These are phyloP conservation scores for Adansonia digitata DNA, from an alignment of 345 rosid genomes.

Conservation along the genomic window DNA sequence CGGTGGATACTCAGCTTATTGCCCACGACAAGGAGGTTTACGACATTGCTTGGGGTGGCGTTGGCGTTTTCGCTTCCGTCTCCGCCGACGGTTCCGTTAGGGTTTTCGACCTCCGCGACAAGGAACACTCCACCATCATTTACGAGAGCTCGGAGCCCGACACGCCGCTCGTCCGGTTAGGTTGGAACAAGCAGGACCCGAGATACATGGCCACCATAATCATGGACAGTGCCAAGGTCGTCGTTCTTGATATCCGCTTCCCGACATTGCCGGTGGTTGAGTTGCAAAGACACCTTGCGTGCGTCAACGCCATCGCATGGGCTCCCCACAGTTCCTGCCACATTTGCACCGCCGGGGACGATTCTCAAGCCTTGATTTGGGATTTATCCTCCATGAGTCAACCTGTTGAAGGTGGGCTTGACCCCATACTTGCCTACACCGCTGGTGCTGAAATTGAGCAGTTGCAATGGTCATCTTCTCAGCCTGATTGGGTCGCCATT, in stretches of 20 bases:
- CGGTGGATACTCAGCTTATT: conserved; percentile 90
- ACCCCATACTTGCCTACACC: conserved; percentile 84
- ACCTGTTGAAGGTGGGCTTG: conserved; percentile 89
- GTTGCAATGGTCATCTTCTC: conserved; percentile 93
- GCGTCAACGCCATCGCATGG: conserved; percentile 94
- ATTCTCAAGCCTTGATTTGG: conserved; percentile 95
- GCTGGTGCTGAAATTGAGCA: conserved; percentile 97
- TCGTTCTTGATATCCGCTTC: conserved; percentile 83
- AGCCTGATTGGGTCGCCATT: conserved; percentile 99
- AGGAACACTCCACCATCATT: conserved; percentile 74
- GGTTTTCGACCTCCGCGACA: conserved; percentile 69
- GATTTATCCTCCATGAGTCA: conserved; percentile 91
- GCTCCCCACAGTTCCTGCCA: conserved; percentile 96
- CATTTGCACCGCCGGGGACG: conserved; percentile 94
- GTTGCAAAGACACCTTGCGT: conserved; percentile 83
- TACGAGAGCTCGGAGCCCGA: conserved; percentile 95
- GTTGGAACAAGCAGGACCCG: conserved; percentile 98
- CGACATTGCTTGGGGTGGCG: conserved; percentile 86
- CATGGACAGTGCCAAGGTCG: conserved; percentile 93
- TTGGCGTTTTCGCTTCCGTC: conserved; percentile 69
- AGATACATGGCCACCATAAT: conserved; percentile 94
- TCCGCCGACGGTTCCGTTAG: conserved; percentile 81
- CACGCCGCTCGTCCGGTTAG: conserved; percentile 77
- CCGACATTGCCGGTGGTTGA: conserved; percentile 92
- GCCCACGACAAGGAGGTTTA: conserved; percentile 97